Percentiles rank a stretch among this genome's conserved stretches.
These are phyloP conservation scores for Solanum hybrid DNA, from an alignment of 305 asterid genomes.

Conservation along the genomic window DNA sequence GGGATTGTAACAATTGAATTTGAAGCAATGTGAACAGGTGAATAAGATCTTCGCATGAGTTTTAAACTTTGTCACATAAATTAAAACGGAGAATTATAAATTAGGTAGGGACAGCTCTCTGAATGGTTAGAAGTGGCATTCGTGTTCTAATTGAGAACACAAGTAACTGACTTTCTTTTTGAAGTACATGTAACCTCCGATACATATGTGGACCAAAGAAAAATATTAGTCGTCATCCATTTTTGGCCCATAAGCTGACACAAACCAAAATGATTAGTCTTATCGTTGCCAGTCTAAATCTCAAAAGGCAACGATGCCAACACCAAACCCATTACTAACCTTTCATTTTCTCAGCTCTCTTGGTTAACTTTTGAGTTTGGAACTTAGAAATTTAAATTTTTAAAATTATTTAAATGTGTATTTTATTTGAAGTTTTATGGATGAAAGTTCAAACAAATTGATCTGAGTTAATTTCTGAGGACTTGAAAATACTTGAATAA, in stretches of 20 bases:
- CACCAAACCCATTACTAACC: not conserved
- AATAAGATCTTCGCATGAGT: not conserved
- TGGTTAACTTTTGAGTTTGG: not conserved
- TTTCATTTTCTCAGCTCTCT: not conserved
- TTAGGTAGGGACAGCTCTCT: not conserved
- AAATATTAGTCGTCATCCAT: not conserved
- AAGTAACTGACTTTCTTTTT: not conserved
- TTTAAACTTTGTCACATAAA: not conserved
- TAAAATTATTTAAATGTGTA: not conserved
- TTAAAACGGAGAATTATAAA: not conserved
- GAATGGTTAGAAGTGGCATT: slow-evolving; percentile 18
- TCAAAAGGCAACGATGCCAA: not conserved
- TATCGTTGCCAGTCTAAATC: not conserved
- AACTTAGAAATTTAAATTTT: not conserved
- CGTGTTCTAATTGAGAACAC: slow-evolving; percentile 38
- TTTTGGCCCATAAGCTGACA: not conserved
- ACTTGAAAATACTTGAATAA: not conserved
- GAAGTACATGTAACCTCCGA: not conserved
- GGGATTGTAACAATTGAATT: not conserved
- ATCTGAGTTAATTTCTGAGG: not conserved
- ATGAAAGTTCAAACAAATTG: not conserved
- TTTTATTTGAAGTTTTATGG: not conserved
- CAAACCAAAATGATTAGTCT: not conserved
- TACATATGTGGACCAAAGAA: not conserved
- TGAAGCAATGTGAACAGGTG: not conserved